Percentiles rank a stretch among this genome's conserved stretches.
Evolutionary conservation across 441 rosid genomes (phyloP).

Genomic region (Pelargonium australe): DNA sequence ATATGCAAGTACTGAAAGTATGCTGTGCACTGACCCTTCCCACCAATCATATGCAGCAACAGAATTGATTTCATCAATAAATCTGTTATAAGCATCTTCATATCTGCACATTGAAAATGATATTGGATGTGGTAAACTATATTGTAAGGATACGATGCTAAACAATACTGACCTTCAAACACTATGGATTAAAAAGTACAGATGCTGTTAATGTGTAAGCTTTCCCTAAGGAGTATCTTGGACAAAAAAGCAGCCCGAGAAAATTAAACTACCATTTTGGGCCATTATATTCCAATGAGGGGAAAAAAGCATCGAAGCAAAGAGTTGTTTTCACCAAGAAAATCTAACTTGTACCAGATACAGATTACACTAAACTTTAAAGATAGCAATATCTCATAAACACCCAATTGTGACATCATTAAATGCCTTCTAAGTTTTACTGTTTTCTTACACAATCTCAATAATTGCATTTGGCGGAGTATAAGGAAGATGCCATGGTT

Average conservation of each 20-base stretch:
- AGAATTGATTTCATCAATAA: conserved; percentile 91
- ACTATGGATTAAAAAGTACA: background rate
- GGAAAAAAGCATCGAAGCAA: too few relatives aligned
- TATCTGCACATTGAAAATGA: conserved; percentile 47
- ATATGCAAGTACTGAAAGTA: conserved; percentile 80
- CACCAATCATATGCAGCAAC: conserved; percentile 98
- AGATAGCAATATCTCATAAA: conserved; percentile 12
- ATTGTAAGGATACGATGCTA: conserved; percentile 11
- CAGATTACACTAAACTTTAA: conserved; percentile 2
- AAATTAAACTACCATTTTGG: too few relatives aligned
- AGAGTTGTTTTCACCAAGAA: background rate
- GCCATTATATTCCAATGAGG: too few relatives aligned
- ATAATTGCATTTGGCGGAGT: conserved; percentile 87
- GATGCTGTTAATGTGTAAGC: background rate
- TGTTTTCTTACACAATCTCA: conserved; percentile 78
- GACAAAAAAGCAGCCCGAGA: background rate
- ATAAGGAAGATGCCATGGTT: conserved; percentile 98
- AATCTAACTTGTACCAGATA: background rate
- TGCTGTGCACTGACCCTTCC: conserved; percentile 96
- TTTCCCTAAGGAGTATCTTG: background rate
- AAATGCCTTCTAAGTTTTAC: conserved; percentile 5
- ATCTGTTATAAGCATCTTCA: conserved; percentile 95
- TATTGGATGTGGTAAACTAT: conserved; percentile 21
- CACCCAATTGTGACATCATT: conserved; percentile 20
- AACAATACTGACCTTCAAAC: conserved; percentile 5